Evolutionary conservation across 495 filamentous ascomycete genomes (phyloP).

Genomic region (Baudoinia panamericana): DNA sequence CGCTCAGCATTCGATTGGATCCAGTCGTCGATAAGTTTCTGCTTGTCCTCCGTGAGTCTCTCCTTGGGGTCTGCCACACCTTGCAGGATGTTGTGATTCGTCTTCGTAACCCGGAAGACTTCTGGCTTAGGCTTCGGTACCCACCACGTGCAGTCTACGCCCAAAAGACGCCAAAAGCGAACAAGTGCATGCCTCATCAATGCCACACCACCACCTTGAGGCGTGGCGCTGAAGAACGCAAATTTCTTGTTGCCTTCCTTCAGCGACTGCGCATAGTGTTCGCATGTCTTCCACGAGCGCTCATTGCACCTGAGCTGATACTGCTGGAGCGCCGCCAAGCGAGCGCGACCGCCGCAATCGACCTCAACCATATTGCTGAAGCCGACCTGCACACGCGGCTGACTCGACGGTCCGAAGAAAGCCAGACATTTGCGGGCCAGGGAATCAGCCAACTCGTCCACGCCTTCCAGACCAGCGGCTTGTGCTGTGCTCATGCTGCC

Average conservation of each 20-base stretch:
- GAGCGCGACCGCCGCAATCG: slow-evolving; percentile 51
- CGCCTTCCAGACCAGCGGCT: slow-evolving; percentile 30
- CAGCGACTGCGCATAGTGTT: slow-evolving; percentile 55
- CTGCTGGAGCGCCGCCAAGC: slow-evolving; percentile 47
- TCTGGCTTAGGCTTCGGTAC: slow-evolving; percentile 76
- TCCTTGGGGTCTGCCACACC: slow-evolving; percentile 55
- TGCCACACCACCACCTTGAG: slow-evolving; percentile 78
- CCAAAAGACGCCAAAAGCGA: slow-evolving; percentile 53
- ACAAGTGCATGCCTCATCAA: slow-evolving; percentile 80
- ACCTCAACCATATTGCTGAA: slow-evolving; percentile 63
- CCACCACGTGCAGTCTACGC: slow-evolving; percentile 65
- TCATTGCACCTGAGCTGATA: slow-evolving; percentile 49
- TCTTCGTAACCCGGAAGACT: slow-evolving; percentile 80
- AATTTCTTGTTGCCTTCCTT: slow-evolving; percentile 54
- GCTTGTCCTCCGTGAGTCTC: slow-evolving; percentile 47
- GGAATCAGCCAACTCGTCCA: slow-evolving; percentile 78
- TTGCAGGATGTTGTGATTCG: slow-evolving; percentile 85
- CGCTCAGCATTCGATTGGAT: slow-evolving; percentile 61
- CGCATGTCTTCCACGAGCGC: slow-evolving; percentile 54
- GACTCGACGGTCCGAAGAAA: slow-evolving; percentile 64
- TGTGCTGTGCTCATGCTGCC: neutral
- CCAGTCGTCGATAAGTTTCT: slow-evolving; percentile 53
- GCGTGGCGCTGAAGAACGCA: slow-evolving; percentile 77
- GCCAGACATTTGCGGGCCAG: slow-evolving; percentile 72
- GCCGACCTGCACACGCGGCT: slow-evolving; percentile 62